Evolutionary conservation across 2,329 filamentous ascomycete genomes (phyloP), one percentile per base, ranked within the genome.

Genomic region (Aspergillus pseudoviridinutans): DNA sequence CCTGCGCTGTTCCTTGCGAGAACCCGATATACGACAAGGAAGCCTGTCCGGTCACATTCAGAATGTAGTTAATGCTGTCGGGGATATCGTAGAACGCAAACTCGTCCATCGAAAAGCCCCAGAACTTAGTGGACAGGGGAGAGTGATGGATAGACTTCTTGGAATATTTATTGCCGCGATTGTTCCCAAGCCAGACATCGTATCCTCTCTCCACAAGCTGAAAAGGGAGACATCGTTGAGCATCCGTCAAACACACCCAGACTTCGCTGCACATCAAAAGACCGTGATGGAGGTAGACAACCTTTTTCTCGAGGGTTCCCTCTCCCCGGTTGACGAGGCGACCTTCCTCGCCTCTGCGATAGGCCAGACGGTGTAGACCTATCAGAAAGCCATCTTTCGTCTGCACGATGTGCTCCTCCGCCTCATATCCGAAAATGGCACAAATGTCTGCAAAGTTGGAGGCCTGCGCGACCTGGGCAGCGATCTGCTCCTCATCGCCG

Each of bases 201-300:
- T 95, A 99, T 2, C 94, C 94, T 68, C 85, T 84, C 68, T 97
- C 91, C 0, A 96, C 91, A 47, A 99, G 80, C 64, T 89, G 84
- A 71, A 99, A 97, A 0, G 94, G 91, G 42, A 99, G 79, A 64
- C 89, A 93, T 65, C 92, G 84, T 73, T 95, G 84, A 65, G 88
- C 87, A 64, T 97, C 90, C 0, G 93, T 96, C 70, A 93, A 78
- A 70, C 91, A 95, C 8, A 97, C 91, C 94, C 94, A 99, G 35
- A 99, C 93, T 74, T 99, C 94, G 66, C 92, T 96, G 76, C 97
- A 97, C 94, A 99, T 99, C 70, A 99, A 84, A 57, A 99, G 82
- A 8, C 93, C 94, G 74, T 99, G 94, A 70, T 99, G 94, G 62
- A 99, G 79, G 73, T 97, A 99, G 6, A 94, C 87, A 51, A 97